These are phyloP conservation scores for Bocquillonia castaneifolia DNA, from an alignment of 441 rosid species.

Conservation along the genomic window DNA sequence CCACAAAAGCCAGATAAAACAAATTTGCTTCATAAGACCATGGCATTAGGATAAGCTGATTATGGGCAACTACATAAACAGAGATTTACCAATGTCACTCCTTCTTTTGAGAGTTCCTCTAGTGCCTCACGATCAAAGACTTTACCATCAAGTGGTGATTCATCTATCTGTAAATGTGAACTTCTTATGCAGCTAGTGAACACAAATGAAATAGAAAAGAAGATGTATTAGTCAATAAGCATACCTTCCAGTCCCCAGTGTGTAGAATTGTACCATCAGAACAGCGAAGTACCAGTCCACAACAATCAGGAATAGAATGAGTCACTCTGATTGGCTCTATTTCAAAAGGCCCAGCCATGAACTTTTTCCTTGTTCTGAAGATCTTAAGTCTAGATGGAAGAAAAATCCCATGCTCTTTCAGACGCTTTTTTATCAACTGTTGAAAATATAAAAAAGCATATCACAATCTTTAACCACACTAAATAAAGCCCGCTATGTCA, in stretches of 20 bases:
- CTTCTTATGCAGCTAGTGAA: slow-evolving; percentile 24
- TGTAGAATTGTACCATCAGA: slow-evolving; percentile 96
- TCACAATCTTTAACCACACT: slow-evolving; percentile 8
- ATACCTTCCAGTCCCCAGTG: slow-evolving; percentile 98
- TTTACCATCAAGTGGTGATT: slow-evolving; percentile 86
- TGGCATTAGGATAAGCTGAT: slow-evolving; percentile 7
- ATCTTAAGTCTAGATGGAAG: slow-evolving; percentile 83
- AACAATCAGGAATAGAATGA: slow-evolving; percentile 98
- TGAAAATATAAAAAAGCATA: slow-evolving; percentile 16
- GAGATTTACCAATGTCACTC: slow-evolving; percentile 78
- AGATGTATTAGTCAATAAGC: slow-evolving; percentile 19
- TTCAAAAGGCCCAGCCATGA: slow-evolving; percentile 93
- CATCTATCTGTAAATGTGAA: slow-evolving; percentile 68
- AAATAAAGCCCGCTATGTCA: not conserved
- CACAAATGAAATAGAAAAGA: slow-evolving; percentile 19
- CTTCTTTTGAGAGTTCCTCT: slow-evolving; percentile 93
- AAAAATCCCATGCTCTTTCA: slow-evolving; percentile 91
- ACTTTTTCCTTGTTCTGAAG: slow-evolving; percentile 60
- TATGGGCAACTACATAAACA: not conserved
- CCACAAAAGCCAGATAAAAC: slow-evolving; percentile 2
- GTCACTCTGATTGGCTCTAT: slow-evolving; percentile 91
- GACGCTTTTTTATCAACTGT: slow-evolving; percentile 90
- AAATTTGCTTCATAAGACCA: not conserved
- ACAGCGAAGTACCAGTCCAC: slow-evolving; percentile 91
- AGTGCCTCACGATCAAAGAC: slow-evolving; percentile 75